phyloP scores from a whole-genome alignment of 805 yeast genomes.

The Sugiyamaella valdiviana region DNA sequence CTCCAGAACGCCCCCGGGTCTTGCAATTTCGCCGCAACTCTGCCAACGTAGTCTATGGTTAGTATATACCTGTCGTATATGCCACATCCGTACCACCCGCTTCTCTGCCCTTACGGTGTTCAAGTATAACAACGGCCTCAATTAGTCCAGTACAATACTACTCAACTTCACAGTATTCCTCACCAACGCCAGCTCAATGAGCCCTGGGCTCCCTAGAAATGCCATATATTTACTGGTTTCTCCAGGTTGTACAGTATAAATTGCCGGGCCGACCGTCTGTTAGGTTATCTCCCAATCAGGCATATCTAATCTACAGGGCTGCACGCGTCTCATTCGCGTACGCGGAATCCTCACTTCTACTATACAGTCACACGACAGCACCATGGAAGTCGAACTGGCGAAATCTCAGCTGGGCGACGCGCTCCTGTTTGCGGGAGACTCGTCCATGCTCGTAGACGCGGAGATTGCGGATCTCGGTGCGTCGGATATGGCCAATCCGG shows the following conservation, averaged over 20 bases:
- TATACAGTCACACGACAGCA: background rate
- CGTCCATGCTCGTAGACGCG: background rate
- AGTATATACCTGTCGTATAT: background rate
- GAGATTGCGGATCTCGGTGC: too few species aligned
- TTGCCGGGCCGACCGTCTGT: too few species aligned
- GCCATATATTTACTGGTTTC: too few species aligned
- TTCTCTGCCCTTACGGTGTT: background rate
- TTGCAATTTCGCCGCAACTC: background rate
- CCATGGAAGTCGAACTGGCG: background rate
- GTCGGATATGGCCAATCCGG: too few species aligned
- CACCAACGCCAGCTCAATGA: background rate
- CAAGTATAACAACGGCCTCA: background rate
- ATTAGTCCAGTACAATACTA: background rate
- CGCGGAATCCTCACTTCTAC: background rate
- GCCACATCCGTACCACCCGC: background rate
- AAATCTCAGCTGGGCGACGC: background rate
- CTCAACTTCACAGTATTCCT: background rate
- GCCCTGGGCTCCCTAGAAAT: too few species aligned
- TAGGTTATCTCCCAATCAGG: too few species aligned
- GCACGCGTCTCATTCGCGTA: background rate
- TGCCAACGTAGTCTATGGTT: background rate
- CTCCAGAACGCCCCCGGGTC: background rate
- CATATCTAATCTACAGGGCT: background rate
- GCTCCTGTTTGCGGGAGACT: background rate
- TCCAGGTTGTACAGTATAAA: too few species aligned